Percentiles rank a stretch among this genome's conserved stretches.
Conservation (phyloP, 2,329 filamentous ascomycete genomes). For the Fusarium sp. region DNA sequence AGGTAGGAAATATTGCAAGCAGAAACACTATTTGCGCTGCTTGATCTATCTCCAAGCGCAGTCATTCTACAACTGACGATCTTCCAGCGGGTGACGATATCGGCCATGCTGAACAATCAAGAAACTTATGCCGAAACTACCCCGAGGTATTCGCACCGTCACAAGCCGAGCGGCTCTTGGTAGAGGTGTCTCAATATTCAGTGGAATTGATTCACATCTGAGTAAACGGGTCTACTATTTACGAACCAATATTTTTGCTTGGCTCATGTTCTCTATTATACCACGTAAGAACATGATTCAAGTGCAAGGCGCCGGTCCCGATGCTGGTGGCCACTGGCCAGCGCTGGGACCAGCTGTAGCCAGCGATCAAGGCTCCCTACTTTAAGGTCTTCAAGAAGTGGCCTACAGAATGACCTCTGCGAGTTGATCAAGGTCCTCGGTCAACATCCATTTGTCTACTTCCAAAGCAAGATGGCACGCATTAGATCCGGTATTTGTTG, state of each 20-base stretch:
- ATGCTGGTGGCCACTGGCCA: not conserved
- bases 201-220: not conserved
- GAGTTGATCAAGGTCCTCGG: not conserved
- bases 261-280: not conserved
- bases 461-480: not conserved
- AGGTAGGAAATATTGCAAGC: not conserved
- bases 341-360: not conserved
- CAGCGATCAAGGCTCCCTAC: not conserved
- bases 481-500: not conserved
- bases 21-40: not conserved
- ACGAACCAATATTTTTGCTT: not conserved
- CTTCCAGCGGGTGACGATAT: not conserved
- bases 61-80: not conserved
- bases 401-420: not conserved
- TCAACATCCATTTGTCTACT: not conserved
- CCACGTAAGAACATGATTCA: not conserved
- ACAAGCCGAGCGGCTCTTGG: conserved; percentile 31
- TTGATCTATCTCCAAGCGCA: not conserved
- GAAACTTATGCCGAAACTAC: conserved; percentile 43
- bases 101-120: not conserved
- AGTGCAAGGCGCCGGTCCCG: not conserved
- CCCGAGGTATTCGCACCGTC: conserved; percentile 25
- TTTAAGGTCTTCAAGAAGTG: not conserved
- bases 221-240: not conserved
- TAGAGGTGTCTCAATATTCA: not conserved